Base-by-base conservation (phyloP, 306 rosid species). In the Glycine soja region DNA sequence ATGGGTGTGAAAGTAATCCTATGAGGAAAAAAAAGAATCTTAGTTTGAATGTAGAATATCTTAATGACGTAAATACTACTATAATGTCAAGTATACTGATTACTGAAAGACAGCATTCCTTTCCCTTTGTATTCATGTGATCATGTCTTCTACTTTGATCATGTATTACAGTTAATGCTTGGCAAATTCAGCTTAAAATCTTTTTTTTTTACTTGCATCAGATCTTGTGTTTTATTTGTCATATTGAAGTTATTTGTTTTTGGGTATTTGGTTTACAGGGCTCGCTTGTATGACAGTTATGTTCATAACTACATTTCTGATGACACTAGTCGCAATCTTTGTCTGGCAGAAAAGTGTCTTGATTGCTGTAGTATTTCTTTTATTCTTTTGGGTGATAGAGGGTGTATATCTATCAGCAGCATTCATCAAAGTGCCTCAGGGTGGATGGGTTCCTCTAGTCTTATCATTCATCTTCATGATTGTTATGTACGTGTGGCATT, bases 381-480 rank as follows among this genome's bases (percentile, higher is more conserved):
- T 84, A 51, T 86, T 88, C 82, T 91, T 93, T 86, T 93, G 97
- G 97, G 82, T 86, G 65, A 75, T 93, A 46, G 97, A 93, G 89
- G 94, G 94, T 0, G 86, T 82, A 61, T 93, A 93, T 86, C 78
- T 93, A 45, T 90, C 94, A 69, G 82, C 97, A 54, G 97, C 94
- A 78, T 79, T 90, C 73, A 93, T 89, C 45, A 93, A 93, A 84
- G 97, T 93, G 24, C 97, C 94, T 73, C 94, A 90, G 88, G 97
- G 94, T 80, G 97, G 97, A 78, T 93, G 97, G 97, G 97, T 88
- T 69, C 97, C 97, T 42, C 87, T 93, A 46, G 94, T 85, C 75
- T 82, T 93, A 18, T 93, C 97, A 10, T 81, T 82, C 71, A 48
- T 93, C 70, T 86, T 93, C 83, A 89, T 88, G 91, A 30, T 84